Base-by-base conservation (phyloP, 2,329 filamentous ascomycete species). In the Nigrospora osmanthi region DNA sequence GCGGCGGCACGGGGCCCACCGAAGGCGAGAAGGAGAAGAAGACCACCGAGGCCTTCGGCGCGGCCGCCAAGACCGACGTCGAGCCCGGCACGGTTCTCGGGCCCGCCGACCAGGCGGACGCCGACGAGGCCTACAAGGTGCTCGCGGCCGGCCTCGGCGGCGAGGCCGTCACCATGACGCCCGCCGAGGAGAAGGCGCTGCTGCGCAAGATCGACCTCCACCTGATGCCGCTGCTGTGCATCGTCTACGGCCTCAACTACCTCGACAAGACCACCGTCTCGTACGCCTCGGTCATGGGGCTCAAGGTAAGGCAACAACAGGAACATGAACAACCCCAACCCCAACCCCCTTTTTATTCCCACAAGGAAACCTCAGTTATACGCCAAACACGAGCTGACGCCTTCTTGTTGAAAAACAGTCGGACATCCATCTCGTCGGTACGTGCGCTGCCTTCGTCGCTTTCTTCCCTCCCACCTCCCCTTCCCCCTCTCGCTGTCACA, bases 161-260 rank as follows among this genome's bases (percentile, higher is more conserved):
- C 13, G 63, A 67, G 47, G 49, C 44, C 4, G 58, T 69, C 39
- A 50, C 57, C 19, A 54, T 71, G 40, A 68, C 61, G 3, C 58
- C 63, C 6, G 65, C 68, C 40, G 62, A 64, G 36, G 64, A 71
- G 49, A 65, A 55, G 48, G 61, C 52, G 36, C 54, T 72, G 34
- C 49, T 72, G 46, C 58, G 65, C 42, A 73, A 73, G 54, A 72
- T 73, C 43, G 70, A 73, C 54, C 56, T 56, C 47, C 62, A 70
- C 48, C 45, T 73, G 35, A 70, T 72, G 67, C 70, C 70, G 6
- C 59, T 81, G 50, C 67, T 81, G 54, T 81, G 76, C 47, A 54
- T 76, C 30, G 67, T 80, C 5, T 81, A 81, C 51, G 75, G 74
- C 1, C 64, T 81, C 54, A 78, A 80, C 51, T 81, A 71, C 55